These are phyloP conservation scores for Hemileia vastatrix DNA, from an alignment of 1,284 basidiomycete species.

Conservation along the genomic window DNA sequence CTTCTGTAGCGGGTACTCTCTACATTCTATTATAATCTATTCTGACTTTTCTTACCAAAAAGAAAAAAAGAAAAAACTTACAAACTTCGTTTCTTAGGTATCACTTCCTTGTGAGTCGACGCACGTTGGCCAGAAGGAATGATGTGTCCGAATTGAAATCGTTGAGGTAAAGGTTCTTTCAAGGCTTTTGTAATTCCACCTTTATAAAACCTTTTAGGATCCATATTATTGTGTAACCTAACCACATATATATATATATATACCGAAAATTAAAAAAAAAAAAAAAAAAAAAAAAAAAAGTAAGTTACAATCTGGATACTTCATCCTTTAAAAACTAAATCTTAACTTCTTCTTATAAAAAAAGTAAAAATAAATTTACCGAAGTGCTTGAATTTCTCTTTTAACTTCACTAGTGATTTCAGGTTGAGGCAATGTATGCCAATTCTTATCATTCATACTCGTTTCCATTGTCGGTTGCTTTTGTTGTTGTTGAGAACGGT, in stretches of 20 bases:
- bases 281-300: background rate
- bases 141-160: slow-evolving; percentile 15
- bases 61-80: background rate
- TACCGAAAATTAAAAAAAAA: slow-evolving; percentile 19
- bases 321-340: background rate
- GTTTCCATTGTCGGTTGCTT: too few species aligned
- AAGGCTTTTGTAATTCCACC: slow-evolving; percentile 24
- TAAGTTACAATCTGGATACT: background rate
- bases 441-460: too few species aligned
- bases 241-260: slow-evolving; percentile 37
- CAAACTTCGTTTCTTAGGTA: slow-evolving; percentile 16
- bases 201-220: slow-evolving; percentile 43
- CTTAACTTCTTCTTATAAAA: background rate
- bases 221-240: slow-evolving; percentile 40
- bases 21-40: too few species aligned
- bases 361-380: background rate
- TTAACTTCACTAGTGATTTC: slow-evolving; percentile 9
- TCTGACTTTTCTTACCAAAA: too few species aligned
- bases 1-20: too few species aligned
- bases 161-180: slow-evolving; percentile 8
- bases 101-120: background rate
- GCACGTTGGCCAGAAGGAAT: slow-evolving; percentile 3
- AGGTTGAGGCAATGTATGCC: slow-evolving; percentile 11
- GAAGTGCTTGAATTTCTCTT: slow-evolving; percentile 17
- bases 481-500: too few species aligned